Conservation (phyloP, 805 yeast genomes). For the Metschnikowia cubensis region DNA sequence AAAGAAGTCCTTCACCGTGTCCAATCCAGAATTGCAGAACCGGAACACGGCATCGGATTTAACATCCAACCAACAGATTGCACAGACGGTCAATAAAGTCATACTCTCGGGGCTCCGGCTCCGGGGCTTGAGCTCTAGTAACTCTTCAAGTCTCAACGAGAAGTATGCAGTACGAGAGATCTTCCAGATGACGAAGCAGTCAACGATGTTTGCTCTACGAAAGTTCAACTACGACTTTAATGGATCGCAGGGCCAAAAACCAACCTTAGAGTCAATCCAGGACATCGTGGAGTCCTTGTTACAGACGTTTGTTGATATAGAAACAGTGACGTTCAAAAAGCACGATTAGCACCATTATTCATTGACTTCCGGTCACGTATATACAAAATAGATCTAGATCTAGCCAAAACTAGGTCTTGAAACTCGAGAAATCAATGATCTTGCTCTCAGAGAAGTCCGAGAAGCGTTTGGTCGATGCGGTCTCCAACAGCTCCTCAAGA, state of each 20-base stretch:
- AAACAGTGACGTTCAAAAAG: constrained; percentile 7
- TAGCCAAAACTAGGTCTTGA: constrained; percentile 5
- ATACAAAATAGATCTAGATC: neutral
- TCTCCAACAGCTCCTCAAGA: constrained; percentile 34
- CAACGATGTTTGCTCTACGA: constrained; percentile 37
- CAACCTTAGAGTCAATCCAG: constrained; percentile 30
- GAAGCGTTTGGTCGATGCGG: constrained; percentile 23
- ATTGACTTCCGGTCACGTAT: neutral
- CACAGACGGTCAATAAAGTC: constrained; percentile 31
- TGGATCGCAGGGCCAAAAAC: constrained; percentile 6
- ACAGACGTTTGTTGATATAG: constrained; percentile 35
- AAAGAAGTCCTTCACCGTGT: constrained; percentile 13
- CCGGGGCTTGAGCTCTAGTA: constrained; percentile 31
- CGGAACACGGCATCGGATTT: constrained; percentile 14
- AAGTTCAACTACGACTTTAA: constrained; percentile 32
- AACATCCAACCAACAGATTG: constrained; percentile 28
- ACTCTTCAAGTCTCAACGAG: constrained; percentile 25
- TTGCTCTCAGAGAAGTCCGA: constrained; percentile 13
- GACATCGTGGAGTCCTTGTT: constrained; percentile 38
- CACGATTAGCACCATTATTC: neutral
- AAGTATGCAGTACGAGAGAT: constrained; percentile 36
- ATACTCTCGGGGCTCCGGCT: constrained; percentile 41
- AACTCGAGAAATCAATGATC: constrained; percentile 10
- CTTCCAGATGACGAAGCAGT: constrained; percentile 38
- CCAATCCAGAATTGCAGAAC: constrained; percentile 8